These are phyloP conservation scores for Sordariomycetes sp. DNA, from an alignment of 2,329 filamentous ascomycete genomes.

Conservation along the genomic window DNA sequence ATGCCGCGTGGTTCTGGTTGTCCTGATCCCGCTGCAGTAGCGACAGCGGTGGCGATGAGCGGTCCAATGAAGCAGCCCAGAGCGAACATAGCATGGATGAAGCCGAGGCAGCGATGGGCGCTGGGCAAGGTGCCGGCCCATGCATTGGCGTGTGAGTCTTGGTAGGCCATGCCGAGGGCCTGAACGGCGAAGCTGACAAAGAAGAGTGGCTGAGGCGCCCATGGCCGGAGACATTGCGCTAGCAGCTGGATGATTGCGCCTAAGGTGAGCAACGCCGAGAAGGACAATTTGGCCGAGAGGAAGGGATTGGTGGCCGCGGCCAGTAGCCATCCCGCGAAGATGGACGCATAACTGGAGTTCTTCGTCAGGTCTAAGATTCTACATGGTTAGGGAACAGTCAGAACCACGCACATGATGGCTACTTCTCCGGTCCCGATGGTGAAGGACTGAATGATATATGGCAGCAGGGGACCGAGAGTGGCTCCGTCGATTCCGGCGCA, in stretches of 20 bases:
- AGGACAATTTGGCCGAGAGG: conserved; percentile 4
- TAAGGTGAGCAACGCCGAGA: conserved; percentile 4
- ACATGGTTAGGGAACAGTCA: not conserved
- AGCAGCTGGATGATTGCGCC: conserved; percentile 6
- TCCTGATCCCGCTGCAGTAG: not conserved
- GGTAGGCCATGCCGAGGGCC: conserved; percentile 6
- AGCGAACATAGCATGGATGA: conserved; percentile 7
- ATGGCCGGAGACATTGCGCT: conserved; percentile 6
- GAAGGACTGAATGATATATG: conserved; percentile 5
- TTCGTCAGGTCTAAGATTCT: not conserved
- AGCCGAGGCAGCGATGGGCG: conserved; percentile 6
- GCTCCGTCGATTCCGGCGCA: conserved; percentile 6
- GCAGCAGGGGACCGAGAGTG: conserved; percentile 5
- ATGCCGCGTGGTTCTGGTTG: not conserved
- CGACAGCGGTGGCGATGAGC: conserved; percentile 6
- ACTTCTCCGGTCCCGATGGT: conserved; percentile 6
- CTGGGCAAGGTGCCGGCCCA: conserved; percentile 2
- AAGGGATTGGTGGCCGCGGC: conserved; percentile 6
- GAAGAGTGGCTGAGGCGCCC: conserved; percentile 6
- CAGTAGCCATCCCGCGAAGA: conserved; percentile 8
- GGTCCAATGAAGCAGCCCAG: conserved; percentile 6
- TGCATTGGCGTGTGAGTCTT: conserved; percentile 6
- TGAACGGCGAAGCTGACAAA: conserved; percentile 5
- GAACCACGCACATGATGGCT: conserved; percentile 5
- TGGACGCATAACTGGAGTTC: conserved; percentile 7